Evolutionary conservation across 768 basidiomycete genomes (phyloP).

Genomic region (Pleurotus giganteus): DNA sequence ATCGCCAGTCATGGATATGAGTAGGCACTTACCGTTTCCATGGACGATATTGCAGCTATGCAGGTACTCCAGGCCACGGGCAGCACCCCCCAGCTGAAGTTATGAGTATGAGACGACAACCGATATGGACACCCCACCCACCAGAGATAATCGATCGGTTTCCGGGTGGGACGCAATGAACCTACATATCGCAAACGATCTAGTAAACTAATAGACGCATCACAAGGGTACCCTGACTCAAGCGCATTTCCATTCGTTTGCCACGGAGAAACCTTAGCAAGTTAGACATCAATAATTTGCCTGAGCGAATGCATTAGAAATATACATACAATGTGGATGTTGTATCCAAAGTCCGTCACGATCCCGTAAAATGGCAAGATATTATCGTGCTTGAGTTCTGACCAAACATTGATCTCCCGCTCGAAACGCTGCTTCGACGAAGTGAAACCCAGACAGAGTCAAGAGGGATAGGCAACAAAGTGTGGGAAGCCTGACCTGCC

Average conservation of each 20-base stretch:
- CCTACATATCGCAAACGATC: slow-evolving; percentile 23
- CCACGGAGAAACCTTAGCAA: slow-evolving; percentile 57
- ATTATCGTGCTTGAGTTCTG: slow-evolving; percentile 46
- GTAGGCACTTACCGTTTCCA: slow-evolving; percentile 50
- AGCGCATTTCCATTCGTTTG: slow-evolving; percentile 56
- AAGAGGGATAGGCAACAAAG: too few relatives aligned
- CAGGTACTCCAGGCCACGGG: slow-evolving; percentile 55
- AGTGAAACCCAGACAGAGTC: background rate
- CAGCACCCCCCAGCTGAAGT: slow-evolving; percentile 48
- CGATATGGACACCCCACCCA: slow-evolving; percentile 20
- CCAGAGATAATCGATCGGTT: slow-evolving; percentile 41
- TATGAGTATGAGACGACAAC: background rate
- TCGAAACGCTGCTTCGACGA: slow-evolving; percentile 54
- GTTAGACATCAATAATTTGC: background rate
- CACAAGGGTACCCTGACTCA: slow-evolving; percentile 24
- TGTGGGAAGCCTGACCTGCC: slow-evolving; percentile 33
- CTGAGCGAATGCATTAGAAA: background rate
- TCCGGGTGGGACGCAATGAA: slow-evolving; percentile 35
- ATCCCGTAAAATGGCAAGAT: slow-evolving; percentile 57
- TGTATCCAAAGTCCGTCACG: slow-evolving; percentile 48
- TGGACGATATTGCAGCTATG: slow-evolving; percentile 53
- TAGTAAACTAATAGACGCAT: background rate
- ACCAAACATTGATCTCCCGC: slow-evolving; percentile 56
- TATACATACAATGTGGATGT: slow-evolving; percentile 44
- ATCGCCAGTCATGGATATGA: slow-evolving; percentile 4